These are phyloP conservation scores for Ottelia alismoides DNA, from an alignment of 106 monocot genomes.

Conservation along the genomic window DNA sequence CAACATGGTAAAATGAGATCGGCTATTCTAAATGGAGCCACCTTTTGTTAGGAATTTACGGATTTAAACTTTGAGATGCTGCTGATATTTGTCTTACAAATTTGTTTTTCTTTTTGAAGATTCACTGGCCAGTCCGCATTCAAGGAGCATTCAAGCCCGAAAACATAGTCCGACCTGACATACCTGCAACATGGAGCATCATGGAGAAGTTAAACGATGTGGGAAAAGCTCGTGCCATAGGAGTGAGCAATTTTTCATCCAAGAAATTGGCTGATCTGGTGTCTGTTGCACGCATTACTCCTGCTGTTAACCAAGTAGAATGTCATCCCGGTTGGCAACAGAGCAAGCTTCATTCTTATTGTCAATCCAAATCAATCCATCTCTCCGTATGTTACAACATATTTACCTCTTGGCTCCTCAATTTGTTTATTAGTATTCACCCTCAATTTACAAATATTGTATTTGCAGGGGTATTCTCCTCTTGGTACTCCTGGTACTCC, in stretches of 20 bases:
- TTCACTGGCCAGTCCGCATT: neutral
- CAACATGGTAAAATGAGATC: no score
- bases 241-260: slow-evolving; percentile 59
- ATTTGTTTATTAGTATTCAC: neutral
- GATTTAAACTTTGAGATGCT: no score
- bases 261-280: slow-evolving; percentile 54
- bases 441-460: neutral
- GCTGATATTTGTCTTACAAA: no score
- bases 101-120: no score
- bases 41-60: no score
- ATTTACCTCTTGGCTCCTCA: no score
- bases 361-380: slow-evolving; percentile 45
- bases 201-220: slow-evolving; percentile 53
- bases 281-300: slow-evolving; percentile 35
- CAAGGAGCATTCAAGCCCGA: slow-evolving; percentile 32
- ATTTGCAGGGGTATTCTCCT: slow-evolving; percentile 40
- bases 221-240: slow-evolving; percentile 66
- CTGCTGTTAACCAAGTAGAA: slow-evolving; percentile 58
- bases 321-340: slow-evolving; percentile 62
- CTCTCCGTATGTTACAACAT: neutral
- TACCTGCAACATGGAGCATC: slow-evolving; percentile 62
- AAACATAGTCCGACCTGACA: slow-evolving; percentile 35
- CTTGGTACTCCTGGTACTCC: slow-evolving; percentile 42
- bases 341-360: slow-evolving; percentile 30
- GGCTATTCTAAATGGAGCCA: no score